A percentile compares a stretch with the other conserved stretches of the same genome.
Evolutionary conservation across 371 early-diverging fungal genomes (phyloP).

Genomic region (Mortierella sp.): DNA sequence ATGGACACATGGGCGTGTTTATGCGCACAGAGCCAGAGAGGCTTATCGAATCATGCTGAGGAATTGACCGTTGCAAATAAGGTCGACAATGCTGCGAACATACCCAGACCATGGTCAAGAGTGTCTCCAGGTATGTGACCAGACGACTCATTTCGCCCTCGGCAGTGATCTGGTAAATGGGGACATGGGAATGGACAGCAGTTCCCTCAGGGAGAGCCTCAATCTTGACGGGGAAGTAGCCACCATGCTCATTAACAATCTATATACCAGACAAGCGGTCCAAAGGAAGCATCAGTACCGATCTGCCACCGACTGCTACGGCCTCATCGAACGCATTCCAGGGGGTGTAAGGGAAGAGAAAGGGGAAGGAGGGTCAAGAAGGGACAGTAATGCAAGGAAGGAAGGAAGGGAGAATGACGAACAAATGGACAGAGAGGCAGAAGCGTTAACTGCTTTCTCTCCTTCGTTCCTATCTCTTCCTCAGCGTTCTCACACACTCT

Average conservation of each 20-base stretch:
- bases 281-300: background rate
- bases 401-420: background rate
- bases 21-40: background rate
- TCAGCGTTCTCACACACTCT: no score
- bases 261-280: slow-evolving; percentile 17
- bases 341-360: background rate
- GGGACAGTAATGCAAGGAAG: slow-evolving; percentile 2
- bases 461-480: background rate
- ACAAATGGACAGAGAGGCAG: background rate
- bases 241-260: slow-evolving; percentile 79
- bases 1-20: background rate
- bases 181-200: slow-evolving; percentile 81
- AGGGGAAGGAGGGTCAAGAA: no score
- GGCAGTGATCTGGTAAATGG: slow-evolving; percentile 83
- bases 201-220: slow-evolving; percentile 82
- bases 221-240: slow-evolving; percentile 86
- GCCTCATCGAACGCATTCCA: background rate
- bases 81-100: slow-evolving; percentile 3
- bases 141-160: slow-evolving; percentile 75
- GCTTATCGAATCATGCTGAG: background rate
- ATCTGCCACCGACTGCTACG: background rate
- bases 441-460: background rate
- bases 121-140: slow-evolving; percentile 86
- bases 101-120: slow-evolving; percentile 87
- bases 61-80: background rate